A percentile compares a stretch with the other conserved stretches of the same genome.
Evolutionary conservation across 441 rosid genomes (phyloP).

Genomic region (Cnidoscolus chayamansa): DNA sequence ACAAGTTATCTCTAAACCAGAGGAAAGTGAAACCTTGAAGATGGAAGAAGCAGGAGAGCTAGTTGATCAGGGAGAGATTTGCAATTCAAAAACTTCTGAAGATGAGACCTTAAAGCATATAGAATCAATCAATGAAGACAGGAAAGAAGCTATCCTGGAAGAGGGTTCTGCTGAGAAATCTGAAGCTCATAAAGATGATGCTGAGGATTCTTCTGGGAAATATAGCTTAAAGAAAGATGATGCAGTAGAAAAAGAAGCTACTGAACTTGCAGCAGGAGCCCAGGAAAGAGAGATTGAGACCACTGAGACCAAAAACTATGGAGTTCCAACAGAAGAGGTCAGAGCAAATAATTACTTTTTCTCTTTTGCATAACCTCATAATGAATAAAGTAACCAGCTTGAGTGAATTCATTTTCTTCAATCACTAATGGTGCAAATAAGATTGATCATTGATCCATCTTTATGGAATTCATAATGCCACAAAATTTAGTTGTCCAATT

Average conservation of each 20-base stretch:
- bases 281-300: slow-evolving; percentile 20
- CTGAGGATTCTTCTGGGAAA: slow-evolving; percentile 18
- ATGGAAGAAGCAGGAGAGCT: slow-evolving; percentile 20
- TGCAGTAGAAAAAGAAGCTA: slow-evolving; percentile 22
- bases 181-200: slow-evolving; percentile 25
- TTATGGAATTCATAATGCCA: not conserved
- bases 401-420: not conserved
- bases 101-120: slow-evolving; percentile 16
- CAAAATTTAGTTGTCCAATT: not conserved
- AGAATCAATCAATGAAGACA: slow-evolving; percentile 16
- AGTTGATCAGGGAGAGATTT: slow-evolving; percentile 22
- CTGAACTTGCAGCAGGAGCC: slow-evolving; percentile 15
- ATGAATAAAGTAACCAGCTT: not conserved
- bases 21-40: slow-evolving; percentile 16
- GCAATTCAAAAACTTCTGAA: slow-evolving; percentile 10
- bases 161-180: slow-evolving; percentile 19
- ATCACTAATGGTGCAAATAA: not conserved
- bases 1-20: slow-evolving; percentile 12
- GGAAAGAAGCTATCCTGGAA: slow-evolving; percentile 24
- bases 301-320: slow-evolving; percentile 7
- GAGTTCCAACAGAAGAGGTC: slow-evolving; percentile 24
- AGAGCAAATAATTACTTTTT: slow-evolving; percentile 10
- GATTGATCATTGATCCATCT: not conserved
- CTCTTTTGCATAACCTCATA: not conserved
- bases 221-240: slow-evolving; percentile 27